phyloP scores from a whole-genome alignment of 2,329 filamentous ascomycete species.

The Cercospora canescens region DNA sequence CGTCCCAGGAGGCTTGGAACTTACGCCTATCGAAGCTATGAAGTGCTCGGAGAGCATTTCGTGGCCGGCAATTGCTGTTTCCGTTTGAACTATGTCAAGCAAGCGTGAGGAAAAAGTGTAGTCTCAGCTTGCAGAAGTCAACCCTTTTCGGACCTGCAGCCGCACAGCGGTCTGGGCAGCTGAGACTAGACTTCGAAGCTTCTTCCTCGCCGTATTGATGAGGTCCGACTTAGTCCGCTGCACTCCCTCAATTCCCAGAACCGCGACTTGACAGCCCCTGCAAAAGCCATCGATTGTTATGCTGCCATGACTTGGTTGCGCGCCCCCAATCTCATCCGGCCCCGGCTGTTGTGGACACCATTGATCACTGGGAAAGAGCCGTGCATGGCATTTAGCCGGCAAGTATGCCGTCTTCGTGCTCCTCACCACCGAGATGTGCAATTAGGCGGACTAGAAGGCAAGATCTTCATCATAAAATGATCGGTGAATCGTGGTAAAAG shows the following conservation, averaged over 20 bases:
- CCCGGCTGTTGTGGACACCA: background rate
- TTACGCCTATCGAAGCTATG: constrained; percentile 48
- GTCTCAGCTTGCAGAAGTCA: background rate
- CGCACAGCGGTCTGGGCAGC: background rate
- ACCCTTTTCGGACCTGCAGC: background rate
- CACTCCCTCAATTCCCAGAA: background rate
- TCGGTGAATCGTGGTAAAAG: background rate
- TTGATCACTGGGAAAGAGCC: background rate
- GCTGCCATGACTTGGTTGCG: background rate
- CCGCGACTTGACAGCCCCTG: background rate
- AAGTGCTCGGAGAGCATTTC: constrained; percentile 54
- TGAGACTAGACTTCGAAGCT: background rate
- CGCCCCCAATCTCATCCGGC: background rate
- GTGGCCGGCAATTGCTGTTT: background rate
- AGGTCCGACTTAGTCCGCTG: background rate
- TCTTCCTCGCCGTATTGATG: background rate
- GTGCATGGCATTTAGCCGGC: constrained; percentile 14
- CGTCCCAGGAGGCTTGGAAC: constrained; percentile 46
- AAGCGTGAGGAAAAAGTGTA: background rate
- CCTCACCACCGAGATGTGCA: background rate
- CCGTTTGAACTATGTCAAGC: background rate
- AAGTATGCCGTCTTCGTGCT: background rate
- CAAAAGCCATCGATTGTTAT: background rate
- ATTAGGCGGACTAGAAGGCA: background rate
- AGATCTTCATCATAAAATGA: background rate